Conservation (phyloP, 177 flowering plant species). For the Vitis hybrid region DNA sequence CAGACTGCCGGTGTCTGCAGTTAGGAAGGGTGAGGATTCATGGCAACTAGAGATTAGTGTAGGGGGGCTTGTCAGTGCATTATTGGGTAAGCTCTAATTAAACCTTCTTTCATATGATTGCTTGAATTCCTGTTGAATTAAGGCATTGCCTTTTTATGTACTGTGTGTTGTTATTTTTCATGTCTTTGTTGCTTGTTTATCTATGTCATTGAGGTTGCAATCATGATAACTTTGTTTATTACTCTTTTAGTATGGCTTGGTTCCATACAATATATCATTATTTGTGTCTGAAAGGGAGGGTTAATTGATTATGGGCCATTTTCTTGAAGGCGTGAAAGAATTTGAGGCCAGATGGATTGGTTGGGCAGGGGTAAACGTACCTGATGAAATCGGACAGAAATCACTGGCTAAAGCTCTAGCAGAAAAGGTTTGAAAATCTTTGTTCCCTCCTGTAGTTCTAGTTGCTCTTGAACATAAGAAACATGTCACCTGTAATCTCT, state of each 20-base stretch:
- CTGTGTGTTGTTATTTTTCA: background rate
- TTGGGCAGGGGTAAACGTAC: constrained; percentile 99
- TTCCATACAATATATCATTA: background rate
- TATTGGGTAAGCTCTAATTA: constrained; percentile 37
- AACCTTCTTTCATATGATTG: background rate
- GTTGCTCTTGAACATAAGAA: no score
- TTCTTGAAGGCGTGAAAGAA: constrained; percentile 79
- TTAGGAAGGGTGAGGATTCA: constrained; percentile 47
- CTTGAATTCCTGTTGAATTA: background rate
- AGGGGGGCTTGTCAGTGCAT: constrained; percentile 67
- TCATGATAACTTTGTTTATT: background rate
- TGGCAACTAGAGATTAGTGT: constrained; percentile 65
- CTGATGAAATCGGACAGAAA: constrained; percentile 82
- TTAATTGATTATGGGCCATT: constrained; percentile 13
- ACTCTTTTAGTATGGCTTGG: background rate
- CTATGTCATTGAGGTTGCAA: background rate
- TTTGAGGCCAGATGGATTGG: constrained; percentile 98
- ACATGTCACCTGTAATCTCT: no score
- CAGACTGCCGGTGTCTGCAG: constrained; percentile 62
- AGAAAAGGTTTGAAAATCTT: constrained; percentile 59
- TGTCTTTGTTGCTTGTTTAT: background rate
- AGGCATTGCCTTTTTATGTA: background rate
- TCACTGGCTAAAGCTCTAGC: constrained; percentile 86
- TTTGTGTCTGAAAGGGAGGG: background rate
- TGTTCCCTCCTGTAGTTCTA: background rate